These are phyloP conservation scores for Chalara sp. DNA, from an alignment of 2,329 filamentous ascomycete species.

Conservation along the genomic window DNA sequence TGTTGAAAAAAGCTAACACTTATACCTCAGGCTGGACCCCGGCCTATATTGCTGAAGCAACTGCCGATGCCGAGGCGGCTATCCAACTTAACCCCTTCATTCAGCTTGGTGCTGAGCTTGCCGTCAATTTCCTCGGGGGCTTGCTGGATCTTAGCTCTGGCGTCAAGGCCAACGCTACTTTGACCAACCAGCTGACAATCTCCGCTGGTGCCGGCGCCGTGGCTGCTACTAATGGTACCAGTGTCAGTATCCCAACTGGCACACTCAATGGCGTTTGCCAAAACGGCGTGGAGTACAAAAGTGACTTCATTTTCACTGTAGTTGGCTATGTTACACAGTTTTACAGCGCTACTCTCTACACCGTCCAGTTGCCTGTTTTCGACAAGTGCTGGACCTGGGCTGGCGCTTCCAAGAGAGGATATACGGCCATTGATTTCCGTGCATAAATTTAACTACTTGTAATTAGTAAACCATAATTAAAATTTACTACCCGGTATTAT, in stretches of 20 bases:
- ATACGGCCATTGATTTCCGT: too few relatives aligned
- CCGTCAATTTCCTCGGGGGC: slow-evolving; percentile 30
- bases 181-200: slow-evolving; percentile 31
- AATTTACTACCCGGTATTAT: too few relatives aligned
- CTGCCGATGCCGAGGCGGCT: slow-evolving; percentile 27
- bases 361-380: slow-evolving; percentile 20
- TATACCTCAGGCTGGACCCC: slow-evolving; percentile 31
- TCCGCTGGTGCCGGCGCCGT: slow-evolving; percentile 21
- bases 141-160: slow-evolving; percentile 32
- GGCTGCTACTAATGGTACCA: neutral
- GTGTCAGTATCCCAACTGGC: slow-evolving; percentile 10
- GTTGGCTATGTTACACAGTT: slow-evolving; percentile 23
- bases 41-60: slow-evolving; percentile 28
- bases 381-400: slow-evolving; percentile 23
- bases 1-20: slow-evolving; percentile 25
- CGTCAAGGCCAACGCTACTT: slow-evolving; percentile 29
- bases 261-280: slow-evolving; percentile 8
- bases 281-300: slow-evolving; percentile 20
- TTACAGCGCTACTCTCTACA: slow-evolving; percentile 21
- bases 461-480: too few relatives aligned
- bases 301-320: slow-evolving; percentile 24
- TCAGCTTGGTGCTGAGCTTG: slow-evolving; percentile 32
- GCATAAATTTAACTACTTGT: too few relatives aligned
- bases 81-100: slow-evolving; percentile 28
- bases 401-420: too few relatives aligned